Conservation (phyloP, 78 protist species). For the Protostelium mycophagum region DNA sequence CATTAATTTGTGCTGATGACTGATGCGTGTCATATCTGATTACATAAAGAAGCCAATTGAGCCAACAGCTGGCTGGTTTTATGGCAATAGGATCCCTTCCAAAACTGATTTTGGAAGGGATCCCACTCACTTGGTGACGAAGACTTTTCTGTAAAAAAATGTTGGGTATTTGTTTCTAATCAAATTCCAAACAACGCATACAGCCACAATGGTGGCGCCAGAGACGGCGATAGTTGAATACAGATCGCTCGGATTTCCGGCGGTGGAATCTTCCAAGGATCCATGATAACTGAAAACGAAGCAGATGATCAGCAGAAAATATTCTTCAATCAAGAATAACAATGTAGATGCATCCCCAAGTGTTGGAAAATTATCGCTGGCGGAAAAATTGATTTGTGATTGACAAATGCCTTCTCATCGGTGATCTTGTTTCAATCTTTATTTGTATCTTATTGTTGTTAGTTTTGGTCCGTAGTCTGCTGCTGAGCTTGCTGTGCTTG, state of each 20-base stretch:
- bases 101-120: background rate
- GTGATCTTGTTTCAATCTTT: too few species aligned
- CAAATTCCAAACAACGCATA: background rate
- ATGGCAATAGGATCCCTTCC: background rate
- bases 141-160: background rate
- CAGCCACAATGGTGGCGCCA: background rate
- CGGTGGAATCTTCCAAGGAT: background rate
- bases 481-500: too few species aligned
- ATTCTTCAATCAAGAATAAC: too few species aligned
- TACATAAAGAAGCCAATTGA: background rate
- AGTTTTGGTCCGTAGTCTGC: too few species aligned
- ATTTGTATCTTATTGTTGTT: too few species aligned
- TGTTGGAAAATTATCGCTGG: too few species aligned
- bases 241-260: background rate
- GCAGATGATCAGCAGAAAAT: too few species aligned
- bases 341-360: too few species aligned
- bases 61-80: background rate
- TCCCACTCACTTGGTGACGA: background rate
- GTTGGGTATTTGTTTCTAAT: background rate
- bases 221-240: background rate
- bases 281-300: too few species aligned
- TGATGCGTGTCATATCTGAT: background rate
- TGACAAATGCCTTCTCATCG: too few species aligned
- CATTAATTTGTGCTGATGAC: too few species aligned
- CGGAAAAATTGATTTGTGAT: too few species aligned